Evolutionary conservation across 2,329 filamentous ascomycete genomes (phyloP).

Genomic region (Claviceps paspali): DNA sequence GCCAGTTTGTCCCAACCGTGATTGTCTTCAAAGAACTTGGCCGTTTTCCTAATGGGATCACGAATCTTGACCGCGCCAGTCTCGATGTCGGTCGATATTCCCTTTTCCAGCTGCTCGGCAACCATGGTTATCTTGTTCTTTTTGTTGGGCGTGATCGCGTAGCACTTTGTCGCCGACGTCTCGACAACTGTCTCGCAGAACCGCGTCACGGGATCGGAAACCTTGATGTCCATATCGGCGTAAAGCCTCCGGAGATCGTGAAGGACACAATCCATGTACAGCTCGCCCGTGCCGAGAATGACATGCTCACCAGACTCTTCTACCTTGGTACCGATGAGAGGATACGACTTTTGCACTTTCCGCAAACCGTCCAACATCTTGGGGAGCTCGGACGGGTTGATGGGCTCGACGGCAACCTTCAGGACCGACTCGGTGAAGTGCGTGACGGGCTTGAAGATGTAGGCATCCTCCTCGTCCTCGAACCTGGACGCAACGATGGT

Average conservation of each 20-base stretch:
- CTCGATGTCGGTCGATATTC: conserved; percentile 91
- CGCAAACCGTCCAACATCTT: conserved; percentile 97
- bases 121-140: conserved; percentile 99
- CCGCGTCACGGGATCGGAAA: conserved; percentile 90
- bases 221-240: conserved; percentile 98
- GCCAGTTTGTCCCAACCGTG: conserved; percentile 96
- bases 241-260: conserved; percentile 90
- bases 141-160: conserved; percentile 94
- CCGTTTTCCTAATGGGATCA: conserved; percentile 82
- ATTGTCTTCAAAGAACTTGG: conserved; percentile 92
- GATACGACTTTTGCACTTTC: conserved; percentile 97
- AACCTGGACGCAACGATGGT: conserved; percentile 72
- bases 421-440: conserved; percentile 97
- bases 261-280: conserved; percentile 99
- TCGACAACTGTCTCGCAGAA: conserved; percentile 98
- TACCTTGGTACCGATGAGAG: conserved; percentile 88
- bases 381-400: conserved; percentile 92
- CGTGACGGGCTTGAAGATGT: conserved; percentile 83
- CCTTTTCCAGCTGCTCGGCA: conserved; percentile 86
- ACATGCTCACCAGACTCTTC: conserved; percentile 97
- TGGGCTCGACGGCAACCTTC: conserved; percentile 94
- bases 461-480: conserved; percentile 78
- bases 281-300: conserved; percentile 82
- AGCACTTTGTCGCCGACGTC: conserved; percentile 94
- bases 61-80: conserved; percentile 78